phyloP scores from a whole-genome alignment of 2,329 filamentous ascomycete species.

The Arthrobotrys sphaeroides region DNA sequence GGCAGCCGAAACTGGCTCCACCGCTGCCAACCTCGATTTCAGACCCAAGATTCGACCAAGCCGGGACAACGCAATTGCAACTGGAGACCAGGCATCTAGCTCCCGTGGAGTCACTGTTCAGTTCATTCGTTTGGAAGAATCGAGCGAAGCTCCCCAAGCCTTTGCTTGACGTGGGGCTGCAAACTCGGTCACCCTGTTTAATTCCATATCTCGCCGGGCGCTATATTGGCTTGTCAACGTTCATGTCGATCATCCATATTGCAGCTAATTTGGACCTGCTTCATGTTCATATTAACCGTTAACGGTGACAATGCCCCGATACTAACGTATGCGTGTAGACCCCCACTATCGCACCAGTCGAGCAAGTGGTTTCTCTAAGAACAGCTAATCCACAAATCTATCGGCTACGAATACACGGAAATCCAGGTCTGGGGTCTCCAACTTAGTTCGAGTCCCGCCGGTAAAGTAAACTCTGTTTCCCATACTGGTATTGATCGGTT shows the following conservation, averaged over 20 bases:
- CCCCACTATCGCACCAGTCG: neutral
- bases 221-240: constrained; percentile 3
- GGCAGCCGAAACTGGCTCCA: constrained; percentile 46
- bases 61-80: constrained; percentile 41
- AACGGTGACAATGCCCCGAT: neutral
- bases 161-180: constrained; percentile 9
- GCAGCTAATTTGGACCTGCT: neutral
- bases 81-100: neutral
- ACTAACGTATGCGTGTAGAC: neutral
- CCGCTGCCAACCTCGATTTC: constrained; percentile 4
- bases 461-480: neutral
- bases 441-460: neutral
- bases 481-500: neutral
- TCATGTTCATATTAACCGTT: neutral
- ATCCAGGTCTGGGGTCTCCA: neutral
- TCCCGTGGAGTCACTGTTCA: no score
- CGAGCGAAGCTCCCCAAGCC: neutral
- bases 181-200: constrained; percentile 21
- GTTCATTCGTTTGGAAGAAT: neutral
- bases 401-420: neutral
- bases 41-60: constrained; percentile 42
- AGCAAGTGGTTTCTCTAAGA: no score
- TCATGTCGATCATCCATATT: neutral
- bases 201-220: constrained; percentile 4
- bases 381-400: neutral